Evolutionary conservation across 139 green algal species (phyloP).

Genomic region (Chlamydomonas applanata): DNA sequence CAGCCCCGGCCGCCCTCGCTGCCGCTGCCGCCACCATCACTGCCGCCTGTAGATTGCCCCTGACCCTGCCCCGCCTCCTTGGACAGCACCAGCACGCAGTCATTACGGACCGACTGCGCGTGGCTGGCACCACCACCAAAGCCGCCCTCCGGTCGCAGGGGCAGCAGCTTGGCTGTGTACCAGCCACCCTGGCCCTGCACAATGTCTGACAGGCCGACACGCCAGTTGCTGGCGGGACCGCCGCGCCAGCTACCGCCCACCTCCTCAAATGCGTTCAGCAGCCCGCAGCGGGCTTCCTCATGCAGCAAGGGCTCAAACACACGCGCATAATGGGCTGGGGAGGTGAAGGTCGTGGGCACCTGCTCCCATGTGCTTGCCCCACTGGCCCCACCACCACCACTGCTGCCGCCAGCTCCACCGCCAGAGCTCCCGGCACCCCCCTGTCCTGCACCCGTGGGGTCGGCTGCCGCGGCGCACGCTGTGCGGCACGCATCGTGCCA

Average conservation of each 20-base stretch:
- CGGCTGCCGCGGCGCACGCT: background rate
- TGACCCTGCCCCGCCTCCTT: background rate
- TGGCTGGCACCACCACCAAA: background rate
- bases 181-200: background rate
- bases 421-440: background rate
- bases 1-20: too few species aligned
- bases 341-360: constrained; percentile 32
- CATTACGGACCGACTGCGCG: constrained; percentile 6
- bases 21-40: constrained; percentile 12
- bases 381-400: background rate
- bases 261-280: constrained; percentile 55
- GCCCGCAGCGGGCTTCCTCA: constrained; percentile 70
- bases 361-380: background rate
- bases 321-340: constrained; percentile 57
- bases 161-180: constrained; percentile 3
- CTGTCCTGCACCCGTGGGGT: background rate
- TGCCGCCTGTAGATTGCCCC: background rate
- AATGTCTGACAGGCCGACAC: background rate
- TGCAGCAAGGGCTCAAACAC: constrained; percentile 78
- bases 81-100: constrained; percentile 19
- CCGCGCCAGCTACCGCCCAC: constrained; percentile 22
- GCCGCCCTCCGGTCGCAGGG: background rate
- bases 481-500: constrained; percentile 10
- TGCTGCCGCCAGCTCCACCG: too few species aligned
- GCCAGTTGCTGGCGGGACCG: background rate